Evolutionary conservation across 352 stramenopile genomes (phyloP).

Genomic region (Blastocystis sp.): DNA sequence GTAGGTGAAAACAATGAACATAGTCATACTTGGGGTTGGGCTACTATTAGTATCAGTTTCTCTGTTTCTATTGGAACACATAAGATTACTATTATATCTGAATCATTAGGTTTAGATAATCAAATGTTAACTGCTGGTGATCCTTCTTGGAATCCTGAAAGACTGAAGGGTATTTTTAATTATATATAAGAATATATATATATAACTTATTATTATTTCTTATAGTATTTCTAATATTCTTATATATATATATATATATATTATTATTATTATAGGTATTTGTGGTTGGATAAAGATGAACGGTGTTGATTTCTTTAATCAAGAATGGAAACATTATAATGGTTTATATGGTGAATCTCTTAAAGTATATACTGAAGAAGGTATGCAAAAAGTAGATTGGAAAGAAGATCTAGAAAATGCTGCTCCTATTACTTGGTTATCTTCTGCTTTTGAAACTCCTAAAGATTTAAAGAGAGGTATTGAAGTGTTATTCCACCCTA

Average conservation of each 20-base stretch:
- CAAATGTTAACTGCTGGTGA: neutral
- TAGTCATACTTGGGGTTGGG: neutral
- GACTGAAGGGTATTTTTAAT: constrained; percentile 18
- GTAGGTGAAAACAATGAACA: constrained; percentile 3
- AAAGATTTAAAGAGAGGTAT: neutral
- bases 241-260: too few relatives aligned
- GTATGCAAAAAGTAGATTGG: neutral
- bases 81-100: constrained; percentile 3
- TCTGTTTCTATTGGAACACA: neutral
- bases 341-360: constrained; percentile 12
- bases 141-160: neutral
- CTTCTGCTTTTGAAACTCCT: constrained; percentile 11
- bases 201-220: too few relatives aligned
- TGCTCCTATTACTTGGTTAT: constrained; percentile 7
- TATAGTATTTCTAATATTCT: too few relatives aligned
- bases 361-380: constrained; percentile 7
- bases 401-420: constrained; percentile 18
- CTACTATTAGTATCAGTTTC: constrained; percentile 12
- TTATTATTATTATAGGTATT: too few relatives aligned
- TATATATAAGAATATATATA: too few relatives aligned
- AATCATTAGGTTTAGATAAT: constrained; percentile 21
- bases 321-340: constrained; percentile 12
- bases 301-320: constrained; percentile 14
- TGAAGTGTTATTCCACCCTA: constrained; percentile 7
- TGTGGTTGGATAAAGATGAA: constrained; percentile 13